These are phyloP conservation scores for Hansenula sp. DNA, from an alignment of 1,139 yeast genomes.

Conservation along the genomic window DNA sequence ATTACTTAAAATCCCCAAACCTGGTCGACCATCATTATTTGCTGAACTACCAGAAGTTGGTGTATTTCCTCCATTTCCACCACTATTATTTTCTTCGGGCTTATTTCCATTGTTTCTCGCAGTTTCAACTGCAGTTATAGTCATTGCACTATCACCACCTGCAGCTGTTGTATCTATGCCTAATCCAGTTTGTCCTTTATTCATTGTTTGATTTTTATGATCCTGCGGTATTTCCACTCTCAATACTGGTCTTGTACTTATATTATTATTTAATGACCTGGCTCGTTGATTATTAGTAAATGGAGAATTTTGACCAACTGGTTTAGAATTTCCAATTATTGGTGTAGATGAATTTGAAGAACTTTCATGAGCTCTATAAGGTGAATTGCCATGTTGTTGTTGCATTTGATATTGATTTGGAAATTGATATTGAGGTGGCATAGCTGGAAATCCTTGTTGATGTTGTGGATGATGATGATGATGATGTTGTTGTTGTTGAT, in stretches of 20 bases:
- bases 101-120: conserved; percentile 8
- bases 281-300: conserved; percentile 11
- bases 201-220: no score
- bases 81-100: conserved; percentile 6
- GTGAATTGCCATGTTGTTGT: not conserved
- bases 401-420: conserved; percentile 1
- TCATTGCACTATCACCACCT: conserved; percentile 30
- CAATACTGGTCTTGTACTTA: conserved; percentile 37
- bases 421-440: conserved; percentile 4
- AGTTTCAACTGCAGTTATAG: conserved; percentile 38
- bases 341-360: conserved; percentile 7
- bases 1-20: conserved; percentile 18
- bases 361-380: not conserved
- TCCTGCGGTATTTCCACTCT: conserved; percentile 44
- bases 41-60: conserved; percentile 1
- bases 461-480: not conserved
- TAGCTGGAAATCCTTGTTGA: conserved; percentile 4
- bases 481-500: conserved; percentile 2
- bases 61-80: not conserved
- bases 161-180: no score
- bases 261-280: conserved; percentile 14
- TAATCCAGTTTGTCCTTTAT: no score
- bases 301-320: conserved; percentile 3
- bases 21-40: conserved; percentile 4
- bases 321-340: conserved; percentile 5